A percentile compares a stretch with the other conserved stretches of the same genome.
phyloP scores from a whole-genome alignment of 2,329 filamentous ascomycete species.

The Fusarium duplospermum region DNA sequence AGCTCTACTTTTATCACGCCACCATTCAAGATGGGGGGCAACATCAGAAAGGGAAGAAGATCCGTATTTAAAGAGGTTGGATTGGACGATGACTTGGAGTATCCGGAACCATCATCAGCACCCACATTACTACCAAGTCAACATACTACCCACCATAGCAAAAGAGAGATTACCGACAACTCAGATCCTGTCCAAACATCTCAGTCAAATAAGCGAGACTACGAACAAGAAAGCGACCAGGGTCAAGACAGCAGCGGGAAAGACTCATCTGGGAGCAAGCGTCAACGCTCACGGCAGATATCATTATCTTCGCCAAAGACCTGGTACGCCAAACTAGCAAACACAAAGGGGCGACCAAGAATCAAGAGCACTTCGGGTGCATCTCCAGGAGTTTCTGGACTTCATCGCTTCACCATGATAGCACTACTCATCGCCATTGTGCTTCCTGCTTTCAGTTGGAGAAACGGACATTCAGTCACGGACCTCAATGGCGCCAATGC shows the following conservation, averaged over 20 bases:
- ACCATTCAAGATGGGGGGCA: slow-evolving; percentile 56
- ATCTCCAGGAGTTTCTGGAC: slow-evolving; percentile 54
- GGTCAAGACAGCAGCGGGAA: slow-evolving; percentile 6
- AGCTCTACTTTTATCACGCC: slow-evolving; percentile 53
- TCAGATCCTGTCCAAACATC: slow-evolving; percentile 33
- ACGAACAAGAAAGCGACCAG: slow-evolving; percentile 11
- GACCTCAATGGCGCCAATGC: slow-evolving; percentile 60
- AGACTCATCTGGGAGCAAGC: slow-evolving; percentile 2
- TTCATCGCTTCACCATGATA: slow-evolving; percentile 61
- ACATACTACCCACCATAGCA: slow-evolving; percentile 39
- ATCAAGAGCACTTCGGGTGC: slow-evolving; percentile 58
- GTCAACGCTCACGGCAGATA: slow-evolving; percentile 23
- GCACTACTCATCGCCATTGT: slow-evolving; percentile 63
- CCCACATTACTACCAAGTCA: slow-evolving; percentile 24
- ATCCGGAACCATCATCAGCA: slow-evolving; percentile 27
- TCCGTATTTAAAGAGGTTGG: slow-evolving; percentile 66
- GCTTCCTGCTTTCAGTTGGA: slow-evolving; percentile 59
- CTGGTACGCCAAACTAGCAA: slow-evolving; percentile 60
- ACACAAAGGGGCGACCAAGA: slow-evolving; percentile 53
- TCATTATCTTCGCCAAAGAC: slow-evolving; percentile 43
- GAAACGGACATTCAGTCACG: slow-evolving; percentile 51
- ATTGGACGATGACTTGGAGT: slow-evolving; percentile 52
- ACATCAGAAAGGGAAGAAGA: slow-evolving; percentile 61
- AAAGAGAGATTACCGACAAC: slow-evolving; percentile 48
- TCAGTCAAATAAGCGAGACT: slow-evolving; percentile 5